Conservation (phyloP, 2,329 filamentous ascomycete species). For the Akanthomyces uredinophilus region DNA sequence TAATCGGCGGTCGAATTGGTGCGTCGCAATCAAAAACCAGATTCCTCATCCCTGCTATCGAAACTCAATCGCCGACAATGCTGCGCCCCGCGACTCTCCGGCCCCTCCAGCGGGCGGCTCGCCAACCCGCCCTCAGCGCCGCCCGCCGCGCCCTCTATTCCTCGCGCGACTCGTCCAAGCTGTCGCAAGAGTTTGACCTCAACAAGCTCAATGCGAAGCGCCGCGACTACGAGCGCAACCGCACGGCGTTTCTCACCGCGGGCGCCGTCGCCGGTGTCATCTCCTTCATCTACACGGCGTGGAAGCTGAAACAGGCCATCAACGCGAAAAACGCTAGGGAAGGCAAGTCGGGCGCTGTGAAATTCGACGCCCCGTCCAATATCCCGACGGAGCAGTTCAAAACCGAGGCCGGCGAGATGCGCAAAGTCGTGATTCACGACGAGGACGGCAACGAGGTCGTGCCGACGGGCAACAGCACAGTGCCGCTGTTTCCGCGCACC, state of each 20-base stretch:
- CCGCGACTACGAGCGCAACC: slow-evolving; percentile 45
- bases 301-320: slow-evolving; percentile 43
- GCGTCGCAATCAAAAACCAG: not conserved
- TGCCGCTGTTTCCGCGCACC: slow-evolving; percentile 72
- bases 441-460: slow-evolving; percentile 70
- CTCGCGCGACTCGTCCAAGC: slow-evolving; percentile 26
- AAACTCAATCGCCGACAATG: slow-evolving; percentile 21
- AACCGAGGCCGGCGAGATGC: slow-evolving; percentile 43
- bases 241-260: slow-evolving; percentile 46
- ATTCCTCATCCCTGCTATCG: not conserved
- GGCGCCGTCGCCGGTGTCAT: slow-evolving; percentile 46
- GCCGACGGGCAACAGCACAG: slow-evolving; percentile 72
- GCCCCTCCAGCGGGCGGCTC: slow-evolving; percentile 20
- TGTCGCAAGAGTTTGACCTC: slow-evolving; percentile 47
- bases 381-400: slow-evolving; percentile 43
- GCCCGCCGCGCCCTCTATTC: slow-evolving; percentile 27
- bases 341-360: slow-evolving; percentile 35
- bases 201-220: slow-evolving; percentile 41
- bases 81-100: slow-evolving; percentile 25
- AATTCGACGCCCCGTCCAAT: slow-evolving; percentile 28
- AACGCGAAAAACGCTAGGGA: slow-evolving; percentile 28
- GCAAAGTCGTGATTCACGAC: slow-evolving; percentile 59
- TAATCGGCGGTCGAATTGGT: not conserved
- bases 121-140: slow-evolving; percentile 15
- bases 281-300: slow-evolving; percentile 47